A percentile compares a stretch with the other conserved stretches of the same genome.
Conservation (phyloP, 2,329 filamentous ascomycete genomes). For the Drechslerella dactyloides region DNA sequence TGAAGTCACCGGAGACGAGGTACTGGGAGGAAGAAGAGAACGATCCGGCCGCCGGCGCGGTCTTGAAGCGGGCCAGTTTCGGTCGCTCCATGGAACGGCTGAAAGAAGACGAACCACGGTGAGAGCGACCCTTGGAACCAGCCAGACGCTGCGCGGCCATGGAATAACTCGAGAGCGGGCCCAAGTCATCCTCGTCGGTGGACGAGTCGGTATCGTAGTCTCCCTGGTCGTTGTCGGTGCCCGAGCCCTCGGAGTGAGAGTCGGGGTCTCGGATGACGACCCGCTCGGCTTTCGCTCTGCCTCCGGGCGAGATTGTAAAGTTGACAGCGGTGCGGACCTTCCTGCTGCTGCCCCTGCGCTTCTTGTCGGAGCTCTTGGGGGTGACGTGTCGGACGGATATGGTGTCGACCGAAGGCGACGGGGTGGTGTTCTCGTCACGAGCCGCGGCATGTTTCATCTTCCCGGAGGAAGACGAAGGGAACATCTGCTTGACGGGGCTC, state of each 20-base stretch:
- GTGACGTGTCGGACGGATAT: conserved; percentile 29
- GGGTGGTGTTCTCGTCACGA: conserved; percentile 45
- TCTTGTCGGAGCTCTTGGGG: conserved; percentile 26
- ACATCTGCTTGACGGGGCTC: conserved; percentile 40
- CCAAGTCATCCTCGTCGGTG: conserved; percentile 47
- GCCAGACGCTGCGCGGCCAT: conserved; percentile 41
- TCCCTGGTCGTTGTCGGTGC: conserved; percentile 30
- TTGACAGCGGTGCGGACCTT: conserved; percentile 34
- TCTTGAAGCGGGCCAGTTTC: conserved; percentile 47
- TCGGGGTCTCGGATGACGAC: conserved; percentile 22
- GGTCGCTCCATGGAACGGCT: conserved; percentile 38
- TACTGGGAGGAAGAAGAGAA: conserved; percentile 33
- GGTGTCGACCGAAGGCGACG: conserved; percentile 31
- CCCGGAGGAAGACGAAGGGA: conserved; percentile 16
- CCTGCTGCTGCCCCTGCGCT: not conserved
- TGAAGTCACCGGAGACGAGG: conserved; percentile 40
- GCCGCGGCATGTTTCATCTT: conserved; percentile 17
- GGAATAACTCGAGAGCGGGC: conserved; percentile 40
- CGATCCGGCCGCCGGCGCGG: conserved; percentile 22
- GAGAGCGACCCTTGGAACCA: conserved; percentile 23
- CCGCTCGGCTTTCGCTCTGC: conserved; percentile 42
- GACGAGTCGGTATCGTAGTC: conserved; percentile 50
- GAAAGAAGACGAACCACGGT: conserved; percentile 18
- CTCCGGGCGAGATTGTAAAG: conserved; percentile 47
- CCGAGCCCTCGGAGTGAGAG: conserved; percentile 24